Conservation (phyloP, 2,329 filamentous ascomycete genomes). For the Hymenoscyphus scutula region DNA sequence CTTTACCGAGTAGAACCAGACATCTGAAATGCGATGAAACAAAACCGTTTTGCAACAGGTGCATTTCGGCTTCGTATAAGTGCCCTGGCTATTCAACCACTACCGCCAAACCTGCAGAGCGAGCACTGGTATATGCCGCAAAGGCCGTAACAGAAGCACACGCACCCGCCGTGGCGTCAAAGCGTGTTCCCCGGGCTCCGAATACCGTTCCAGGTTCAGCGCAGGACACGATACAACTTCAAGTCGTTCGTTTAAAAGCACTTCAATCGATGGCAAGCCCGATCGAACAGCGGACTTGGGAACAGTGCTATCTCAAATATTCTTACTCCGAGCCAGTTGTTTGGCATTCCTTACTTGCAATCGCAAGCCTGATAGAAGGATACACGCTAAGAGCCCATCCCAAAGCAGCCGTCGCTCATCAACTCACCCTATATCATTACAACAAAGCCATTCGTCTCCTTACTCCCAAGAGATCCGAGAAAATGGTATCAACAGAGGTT, state of each 20-base stretch:
- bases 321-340: slow-evolving; percentile 1
- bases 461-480: background rate
- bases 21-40: slow-evolving; percentile 8
- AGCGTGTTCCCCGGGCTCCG: background rate
- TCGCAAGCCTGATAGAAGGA: background rate
- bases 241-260: background rate
- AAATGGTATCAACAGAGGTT: background rate
- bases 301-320: background rate
- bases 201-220: background rate
- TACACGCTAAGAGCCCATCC: background rate
- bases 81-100: slow-evolving; percentile 4
- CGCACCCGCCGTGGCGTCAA: background rate
- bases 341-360: slow-evolving; percentile 5
- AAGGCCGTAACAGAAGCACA: background rate
- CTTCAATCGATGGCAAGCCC: background rate
- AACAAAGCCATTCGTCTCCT: background rate
- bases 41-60: slow-evolving; percentile 4
- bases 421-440: background rate
- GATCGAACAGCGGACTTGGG: background rate
- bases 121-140: background rate
- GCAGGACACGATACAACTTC: background rate
- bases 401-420: background rate
- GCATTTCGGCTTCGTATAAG: background rate
- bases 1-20: background rate
- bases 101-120: background rate